Evolutionary conservation across 2,329 filamentous ascomycete genomes (phyloP), one percentile per base, ranked within the genome.

Genomic region (Phyllosticta citriasiana): DNA sequence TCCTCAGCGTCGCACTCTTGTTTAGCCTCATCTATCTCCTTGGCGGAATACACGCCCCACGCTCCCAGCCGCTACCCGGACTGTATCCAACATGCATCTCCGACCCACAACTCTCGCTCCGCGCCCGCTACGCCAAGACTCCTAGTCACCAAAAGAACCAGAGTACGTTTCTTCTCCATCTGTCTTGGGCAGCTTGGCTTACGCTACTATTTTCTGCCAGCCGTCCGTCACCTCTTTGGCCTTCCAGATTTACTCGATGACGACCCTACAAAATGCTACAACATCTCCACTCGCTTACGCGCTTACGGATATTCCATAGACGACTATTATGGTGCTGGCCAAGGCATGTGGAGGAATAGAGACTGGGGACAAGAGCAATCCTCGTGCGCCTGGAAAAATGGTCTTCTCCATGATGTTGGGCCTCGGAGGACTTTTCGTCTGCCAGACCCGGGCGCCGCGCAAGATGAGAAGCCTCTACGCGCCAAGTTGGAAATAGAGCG

Each of bases 341-440:
- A 57, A 16, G 24, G 19, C 10, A 14, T 61, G 8, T 62, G 60
- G 60, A 47, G 22, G 4, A 35, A 50, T 25, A 55, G 55, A 26
- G 80, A 84, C 64, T 94, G 89, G 89, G 86, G 86, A 10, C 74
- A 80, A 27, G 76, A 93, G n/a, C 88, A 93, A 70, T 76, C 84
- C 57, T 74, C 81, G 25, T 94, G 89, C 68, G 71, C 85, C 1
- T 73, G 81, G 64, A 80, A 77, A 65, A 95, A 95, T 72, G 78
- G 81, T 61, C 35, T 62, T 10, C 6, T 55, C 52, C 33, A 33
- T 22, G 47, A 22, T 6, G 19, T 22, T 12, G 14, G 55, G 7
- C 24, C 30, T n/a, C 60, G 52, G 33, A 30, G 40, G 26, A 50
- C 30, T 27, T 62, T 62, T 6, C 60, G 33, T 40, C 51, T 58